Evolutionary conservation across 73 alveolate genomes (phyloP).

Genomic region (Stentor coeruleus): DNA sequence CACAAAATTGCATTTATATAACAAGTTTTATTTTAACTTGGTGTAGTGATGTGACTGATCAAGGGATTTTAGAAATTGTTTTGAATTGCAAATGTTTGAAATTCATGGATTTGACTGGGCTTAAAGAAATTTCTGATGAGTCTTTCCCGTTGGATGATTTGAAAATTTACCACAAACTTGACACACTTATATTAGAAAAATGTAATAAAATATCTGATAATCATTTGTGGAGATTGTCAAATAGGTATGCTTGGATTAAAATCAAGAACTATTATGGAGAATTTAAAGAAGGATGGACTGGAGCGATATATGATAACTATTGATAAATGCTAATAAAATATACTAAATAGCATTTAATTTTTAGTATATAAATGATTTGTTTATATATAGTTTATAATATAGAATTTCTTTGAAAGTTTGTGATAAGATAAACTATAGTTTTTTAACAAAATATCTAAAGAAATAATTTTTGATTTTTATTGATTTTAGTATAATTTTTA

Average conservation of each 20-base stretch:
- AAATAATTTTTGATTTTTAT: too few relatives aligned
- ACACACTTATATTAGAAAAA: not conserved
- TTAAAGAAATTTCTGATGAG: not conserved
- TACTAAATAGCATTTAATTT: too few relatives aligned
- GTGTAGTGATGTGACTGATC: not conserved
- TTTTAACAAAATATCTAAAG: too few relatives aligned
- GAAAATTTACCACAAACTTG: not conserved
- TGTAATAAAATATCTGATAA: not conserved
- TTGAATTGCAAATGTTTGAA: not conserved
- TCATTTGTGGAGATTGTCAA: not conserved
- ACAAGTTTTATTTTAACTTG: not conserved
- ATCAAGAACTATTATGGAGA: constrained; percentile 27
- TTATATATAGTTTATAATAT: too few relatives aligned
- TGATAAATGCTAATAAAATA: too few relatives aligned
- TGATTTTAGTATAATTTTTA: too few relatives aligned
- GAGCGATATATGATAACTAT: too few relatives aligned
- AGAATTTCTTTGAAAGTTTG: too few relatives aligned
- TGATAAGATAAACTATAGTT: too few relatives aligned
- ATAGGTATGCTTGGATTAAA: not conserved
- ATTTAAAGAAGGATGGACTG: constrained; percentile 22
- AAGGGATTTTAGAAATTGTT: not conserved
- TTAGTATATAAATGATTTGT: too few relatives aligned
- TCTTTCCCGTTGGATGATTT: not conserved
- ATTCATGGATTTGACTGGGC: not conserved
- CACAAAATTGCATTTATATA: not conserved